phyloP scores from a whole-genome alignment of 2,329 filamentous ascomycete species.

The Ceratocystis colombiana region DNA sequence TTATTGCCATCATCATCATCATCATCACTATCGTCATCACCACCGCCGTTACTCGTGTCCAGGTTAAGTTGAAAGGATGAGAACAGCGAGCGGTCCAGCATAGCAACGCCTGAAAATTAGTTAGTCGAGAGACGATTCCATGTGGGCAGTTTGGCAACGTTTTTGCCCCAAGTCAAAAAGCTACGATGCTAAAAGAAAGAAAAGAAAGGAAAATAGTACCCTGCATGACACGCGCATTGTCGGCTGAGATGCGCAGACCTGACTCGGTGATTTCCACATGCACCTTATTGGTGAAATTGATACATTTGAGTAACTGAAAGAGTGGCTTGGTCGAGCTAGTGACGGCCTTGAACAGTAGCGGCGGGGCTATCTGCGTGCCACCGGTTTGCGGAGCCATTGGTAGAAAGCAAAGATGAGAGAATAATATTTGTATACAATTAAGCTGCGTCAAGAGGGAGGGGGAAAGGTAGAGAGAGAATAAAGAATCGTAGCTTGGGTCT shows the following conservation, averaged over 20 bases:
- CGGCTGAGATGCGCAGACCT: slow-evolving; percentile 76
- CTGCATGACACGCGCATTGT: slow-evolving; percentile 86
- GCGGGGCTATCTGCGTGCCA: slow-evolving; percentile 30
- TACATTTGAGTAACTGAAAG: slow-evolving; percentile 51
- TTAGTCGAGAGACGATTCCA: too few species aligned
- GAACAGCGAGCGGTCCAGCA: slow-evolving; percentile 82
- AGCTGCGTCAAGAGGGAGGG: neutral
- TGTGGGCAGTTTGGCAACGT: too few species aligned
- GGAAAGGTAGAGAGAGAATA: slow-evolving; percentile 9
- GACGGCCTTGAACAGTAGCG: slow-evolving; percentile 63
- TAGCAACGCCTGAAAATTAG: slow-evolving; percentile 43
- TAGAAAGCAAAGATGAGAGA: slow-evolving; percentile 29
- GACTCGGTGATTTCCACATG: slow-evolving; percentile 68
- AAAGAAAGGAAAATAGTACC: slow-evolving; percentile 40
- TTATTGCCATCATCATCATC: slow-evolving; percentile 21
- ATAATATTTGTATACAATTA: slow-evolving; percentile 6
- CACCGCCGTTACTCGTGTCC: slow-evolving; percentile 33
- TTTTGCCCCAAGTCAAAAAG: too few species aligned
- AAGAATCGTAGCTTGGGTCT: slow-evolving; percentile 12
- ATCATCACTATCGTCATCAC: slow-evolving; percentile 33
- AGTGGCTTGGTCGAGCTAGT: slow-evolving; percentile 69
- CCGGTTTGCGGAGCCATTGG: slow-evolving; percentile 20
- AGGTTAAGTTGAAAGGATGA: slow-evolving; percentile 67
- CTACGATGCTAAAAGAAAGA: neutral
- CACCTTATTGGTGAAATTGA: slow-evolving; percentile 49